Evolutionary conservation across 305 asterid genomes (phyloP), one percentile per base, ranked within the genome.

Genomic region (Fraxinus floribunda): DNA sequence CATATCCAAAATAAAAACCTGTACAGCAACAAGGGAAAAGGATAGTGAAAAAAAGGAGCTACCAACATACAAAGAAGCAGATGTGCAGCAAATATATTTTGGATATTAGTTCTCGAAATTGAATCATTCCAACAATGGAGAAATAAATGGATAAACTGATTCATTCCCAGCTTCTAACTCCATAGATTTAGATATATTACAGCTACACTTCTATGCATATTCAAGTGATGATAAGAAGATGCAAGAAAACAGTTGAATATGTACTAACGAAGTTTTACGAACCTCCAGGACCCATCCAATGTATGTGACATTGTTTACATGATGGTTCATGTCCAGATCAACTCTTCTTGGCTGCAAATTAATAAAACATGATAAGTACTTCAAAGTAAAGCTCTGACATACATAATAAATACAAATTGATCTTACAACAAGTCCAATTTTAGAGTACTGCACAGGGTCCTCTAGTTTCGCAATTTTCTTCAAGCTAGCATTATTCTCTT

Each of bases 211-310:
- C 9, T 26, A 30, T 68, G 20, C 22, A 68, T 68, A 68, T 68
- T 29, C n/a, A 13, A 10, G 18, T 30, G 39, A 11, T 30, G 75
- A 68, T 68, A 29, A 26, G 39, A 68, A 26, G 75, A 68, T 68
- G 75, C 39, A 68, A 68, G 36, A 68, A 68, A 39, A 34, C 24
- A 78, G 66, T 70, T 70, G 36, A 83, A 75, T 81, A 79, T 32
- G 83, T 36, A 64, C 30, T 30, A 26, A 1, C 34, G 74, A 77
- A 66, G 76, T 78, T 83, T 29, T 52, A 91, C 96, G 18, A 86
- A 95, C 99, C 99, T 96, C 99, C 18, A 94, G 89, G 81, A 96
- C 92, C 98, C 98, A 96, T 85, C 98, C 99, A 76, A 96, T 92
- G 92, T 96, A 96, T 72, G 99, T 83, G 66, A 96, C 98, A 75